Conservation (phyloP, 139 green algal species). For the Chlamydomonas schloesseri region DNA sequence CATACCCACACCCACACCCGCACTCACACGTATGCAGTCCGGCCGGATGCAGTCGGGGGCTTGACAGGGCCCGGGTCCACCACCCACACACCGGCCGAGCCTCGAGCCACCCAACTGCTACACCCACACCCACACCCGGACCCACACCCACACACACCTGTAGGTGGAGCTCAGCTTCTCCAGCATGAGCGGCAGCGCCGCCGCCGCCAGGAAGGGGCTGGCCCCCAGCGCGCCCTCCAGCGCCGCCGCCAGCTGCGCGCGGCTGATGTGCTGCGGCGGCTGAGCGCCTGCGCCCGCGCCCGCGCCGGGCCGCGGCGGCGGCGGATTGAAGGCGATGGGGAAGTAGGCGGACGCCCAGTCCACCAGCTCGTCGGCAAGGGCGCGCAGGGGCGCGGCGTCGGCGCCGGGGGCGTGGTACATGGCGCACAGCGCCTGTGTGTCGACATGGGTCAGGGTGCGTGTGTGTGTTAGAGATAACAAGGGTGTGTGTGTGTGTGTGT, state of each 20-base stretch:
- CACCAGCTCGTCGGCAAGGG: conserved; percentile 79
- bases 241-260: conserved; percentile 1
- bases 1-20: too few relatives aligned
- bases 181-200: conserved; percentile 55
- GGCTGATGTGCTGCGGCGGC: conserved; percentile 19
- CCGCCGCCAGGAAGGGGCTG: conserved; percentile 50
- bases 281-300: neutral
- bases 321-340: conserved; percentile 89
- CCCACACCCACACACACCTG: conserved; percentile 15
- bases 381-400: conserved; percentile 7
- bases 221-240: conserved; percentile 32
- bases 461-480: too few relatives aligned
- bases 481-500: neutral
- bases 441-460: neutral
- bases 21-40: too few relatives aligned
- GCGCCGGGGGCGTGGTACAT: conserved; percentile 48
- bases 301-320: conserved; percentile 7
- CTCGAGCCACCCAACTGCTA: too few relatives aligned
- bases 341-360: conserved; percentile 94
- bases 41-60: too few relatives aligned
- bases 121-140: neutral
- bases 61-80: too few relatives aligned
- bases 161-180: conserved; percentile 62
- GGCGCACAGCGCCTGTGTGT: conserved; percentile 15
- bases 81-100: too few relatives aligned